A percentile compares a stretch with the other conserved stretches of the same genome.
Conservation (phyloP, 163 green algal genomes). For the Volvox carteri region DNA sequence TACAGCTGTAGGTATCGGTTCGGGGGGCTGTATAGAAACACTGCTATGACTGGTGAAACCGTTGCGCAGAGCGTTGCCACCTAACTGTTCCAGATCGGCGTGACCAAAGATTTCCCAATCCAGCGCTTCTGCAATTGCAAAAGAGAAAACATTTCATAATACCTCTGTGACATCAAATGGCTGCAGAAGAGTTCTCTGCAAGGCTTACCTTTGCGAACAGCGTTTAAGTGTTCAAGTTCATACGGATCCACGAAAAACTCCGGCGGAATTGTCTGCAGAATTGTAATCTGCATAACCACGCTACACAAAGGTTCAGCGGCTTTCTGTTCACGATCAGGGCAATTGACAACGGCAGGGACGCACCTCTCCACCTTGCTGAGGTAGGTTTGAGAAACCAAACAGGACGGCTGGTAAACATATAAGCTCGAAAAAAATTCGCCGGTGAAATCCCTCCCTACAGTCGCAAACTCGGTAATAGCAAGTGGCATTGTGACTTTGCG, state of each 20-base stretch:
- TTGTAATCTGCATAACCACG: slow-evolving; percentile 19
- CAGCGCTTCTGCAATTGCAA: too few relatives aligned
- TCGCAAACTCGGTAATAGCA: too few relatives aligned
- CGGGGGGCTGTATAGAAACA: too few relatives aligned
- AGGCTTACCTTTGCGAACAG: background rate
- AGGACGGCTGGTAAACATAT: slow-evolving; percentile 4
- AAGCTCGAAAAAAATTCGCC: background rate
- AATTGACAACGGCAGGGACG: too few relatives aligned
- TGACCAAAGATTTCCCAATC: slow-evolving; percentile 18
- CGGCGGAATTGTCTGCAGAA: slow-evolving; percentile 16
- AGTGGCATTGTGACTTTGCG: too few relatives aligned
- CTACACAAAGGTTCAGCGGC: background rate
- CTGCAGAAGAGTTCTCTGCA: too few relatives aligned
- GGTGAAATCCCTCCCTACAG: slow-evolving; percentile 39
- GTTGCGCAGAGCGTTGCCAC: too few relatives aligned
- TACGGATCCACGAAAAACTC: slow-evolving; percentile 51
- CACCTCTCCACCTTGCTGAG: slow-evolving; percentile 1
- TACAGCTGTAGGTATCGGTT: too few relatives aligned
- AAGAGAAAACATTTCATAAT: too few relatives aligned
- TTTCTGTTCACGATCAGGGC: too few relatives aligned
- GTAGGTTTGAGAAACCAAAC: background rate
- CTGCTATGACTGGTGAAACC: background rate
- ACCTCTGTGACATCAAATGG: too few relatives aligned
- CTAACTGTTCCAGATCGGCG: slow-evolving; percentile 39
- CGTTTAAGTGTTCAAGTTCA: slow-evolving; percentile 17